Evolutionary conservation across 148 eudicot genomes (phyloP).

Genomic region (Salicornia ramosissima): DNA sequence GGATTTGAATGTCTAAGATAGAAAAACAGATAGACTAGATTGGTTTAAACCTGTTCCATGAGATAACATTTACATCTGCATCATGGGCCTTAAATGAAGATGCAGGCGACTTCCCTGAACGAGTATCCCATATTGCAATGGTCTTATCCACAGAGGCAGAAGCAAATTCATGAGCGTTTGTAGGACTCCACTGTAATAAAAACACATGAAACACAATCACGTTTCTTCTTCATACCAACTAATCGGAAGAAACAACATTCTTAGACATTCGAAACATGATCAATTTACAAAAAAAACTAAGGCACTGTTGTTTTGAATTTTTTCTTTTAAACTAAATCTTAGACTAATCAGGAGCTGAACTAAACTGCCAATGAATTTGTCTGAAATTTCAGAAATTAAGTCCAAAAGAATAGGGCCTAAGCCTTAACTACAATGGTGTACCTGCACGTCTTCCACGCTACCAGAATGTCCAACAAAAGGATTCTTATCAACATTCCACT

Average conservation of each 20-base stretch:
- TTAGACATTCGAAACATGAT: background rate
- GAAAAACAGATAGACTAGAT: background rate
- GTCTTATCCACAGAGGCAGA: slow-evolving; percentile 88
- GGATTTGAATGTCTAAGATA: background rate
- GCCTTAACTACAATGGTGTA: slow-evolving; percentile 15
- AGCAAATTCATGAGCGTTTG: slow-evolving; percentile 73
- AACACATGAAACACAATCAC: background rate
- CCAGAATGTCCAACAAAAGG: slow-evolving; percentile 89
- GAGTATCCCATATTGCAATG: slow-evolving; percentile 89
- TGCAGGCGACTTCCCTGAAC: slow-evolving; percentile 60
- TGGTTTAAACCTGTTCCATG: slow-evolving; percentile 88
- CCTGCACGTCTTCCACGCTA: slow-evolving; percentile 96
- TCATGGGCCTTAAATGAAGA: slow-evolving; percentile 77
- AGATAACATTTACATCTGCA: slow-evolving; percentile 93
- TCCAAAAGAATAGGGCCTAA: background rate
- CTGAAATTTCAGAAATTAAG: too few species aligned
- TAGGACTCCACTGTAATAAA: slow-evolving; percentile 86
- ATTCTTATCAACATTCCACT: slow-evolving; percentile 64
- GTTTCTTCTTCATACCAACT: background rate
- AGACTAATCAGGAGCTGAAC: too few species aligned
- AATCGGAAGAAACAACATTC: background rate
- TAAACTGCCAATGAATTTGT: too few species aligned
- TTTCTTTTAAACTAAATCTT: too few species aligned
- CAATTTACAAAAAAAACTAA: too few species aligned
- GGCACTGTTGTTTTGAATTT: too few species aligned